phyloP scores from a whole-genome alignment of 2,329 filamentous ascomycete species.

The Aureobasidium sp. region DNA sequence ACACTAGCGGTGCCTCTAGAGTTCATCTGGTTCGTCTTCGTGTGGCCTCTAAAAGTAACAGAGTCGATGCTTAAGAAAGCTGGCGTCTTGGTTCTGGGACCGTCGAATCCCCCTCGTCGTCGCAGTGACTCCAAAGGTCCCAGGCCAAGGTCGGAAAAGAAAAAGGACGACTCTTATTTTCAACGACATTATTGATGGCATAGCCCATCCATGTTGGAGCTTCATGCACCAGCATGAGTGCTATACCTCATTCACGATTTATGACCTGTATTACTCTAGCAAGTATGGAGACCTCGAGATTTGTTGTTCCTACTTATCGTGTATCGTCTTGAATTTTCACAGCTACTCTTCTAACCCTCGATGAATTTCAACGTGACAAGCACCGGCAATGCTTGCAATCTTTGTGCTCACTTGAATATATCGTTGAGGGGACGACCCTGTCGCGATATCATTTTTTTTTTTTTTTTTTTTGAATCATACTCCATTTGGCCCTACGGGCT shows the following conservation, averaged over 20 bases:
- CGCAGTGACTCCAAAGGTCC: neutral
- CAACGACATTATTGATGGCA: neutral
- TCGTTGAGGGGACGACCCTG: neutral
- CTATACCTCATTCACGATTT: neutral
- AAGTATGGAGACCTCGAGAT: neutral
- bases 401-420: neutral
- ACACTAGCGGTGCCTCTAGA: conserved; percentile 2
- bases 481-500: neutral
- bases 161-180: conserved; percentile 10
- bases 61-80: conserved; percentile 9
- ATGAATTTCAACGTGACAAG: neutral
- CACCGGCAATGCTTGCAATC: neutral
- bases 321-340: neutral
- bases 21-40: neutral
- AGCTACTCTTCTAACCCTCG: neutral
- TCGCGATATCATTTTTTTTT: neutral
- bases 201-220: neutral
- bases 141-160: neutral
- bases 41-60: conserved; percentile 12
- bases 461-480: neutral
- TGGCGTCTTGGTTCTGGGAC: conserved; percentile 4
- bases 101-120: neutral
- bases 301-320: neutral
- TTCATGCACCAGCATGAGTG: neutral
- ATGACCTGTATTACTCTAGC: neutral